phyloP scores from a whole-genome alignment of 2,329 filamentous ascomycete species.

The Exserohilum rostratum region DNA sequence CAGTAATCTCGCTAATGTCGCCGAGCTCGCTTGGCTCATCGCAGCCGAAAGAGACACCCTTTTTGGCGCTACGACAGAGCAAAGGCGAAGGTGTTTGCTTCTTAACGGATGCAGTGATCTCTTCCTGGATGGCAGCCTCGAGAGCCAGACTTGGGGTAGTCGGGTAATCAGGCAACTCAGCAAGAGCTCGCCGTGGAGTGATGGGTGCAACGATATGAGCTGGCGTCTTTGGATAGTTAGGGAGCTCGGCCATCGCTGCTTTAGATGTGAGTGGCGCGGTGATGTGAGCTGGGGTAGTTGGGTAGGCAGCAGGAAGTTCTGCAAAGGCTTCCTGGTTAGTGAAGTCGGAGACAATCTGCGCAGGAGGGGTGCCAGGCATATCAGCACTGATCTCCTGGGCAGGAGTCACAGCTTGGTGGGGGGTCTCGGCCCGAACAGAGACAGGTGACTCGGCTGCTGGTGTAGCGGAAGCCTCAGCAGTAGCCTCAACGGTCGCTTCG shows the following conservation, averaged over 20 bases:
- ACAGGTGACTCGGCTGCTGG: slow-evolving; percentile 4
- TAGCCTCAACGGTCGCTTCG: neutral
- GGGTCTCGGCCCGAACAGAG: neutral
- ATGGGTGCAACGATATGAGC: slow-evolving; percentile 28
- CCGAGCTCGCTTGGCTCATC: slow-evolving; percentile 16
- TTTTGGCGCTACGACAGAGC: slow-evolving; percentile 13
- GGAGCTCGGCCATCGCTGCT: slow-evolving; percentile 24
- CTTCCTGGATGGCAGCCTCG: slow-evolving; percentile 34
- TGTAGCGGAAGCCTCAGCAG: neutral
- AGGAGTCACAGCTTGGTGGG: slow-evolving; percentile 4
- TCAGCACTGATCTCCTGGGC: slow-evolving; percentile 2
- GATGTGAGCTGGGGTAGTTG: slow-evolving; percentile 18
- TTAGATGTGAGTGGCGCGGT: slow-evolving; percentile 11
- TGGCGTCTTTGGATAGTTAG: slow-evolving; percentile 32
- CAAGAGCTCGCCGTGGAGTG: slow-evolving; percentile 26
- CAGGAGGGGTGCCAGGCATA: slow-evolving; percentile 10
- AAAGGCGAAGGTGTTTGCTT: slow-evolving; percentile 34
- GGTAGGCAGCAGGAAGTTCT: slow-evolving; percentile 16
- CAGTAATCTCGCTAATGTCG: slow-evolving; percentile 22
- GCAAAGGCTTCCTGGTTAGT: slow-evolving; percentile 25
- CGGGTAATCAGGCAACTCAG: slow-evolving; percentile 31
- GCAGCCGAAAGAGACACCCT: slow-evolving; percentile 19
- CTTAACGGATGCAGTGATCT: slow-evolving; percentile 34
- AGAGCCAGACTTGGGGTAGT: slow-evolving; percentile 31
- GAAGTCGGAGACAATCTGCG: slow-evolving; percentile 16